These are phyloP conservation scores for Heliosperma pusillum DNA, from an alignment of 148 eudicot genomes.

Conservation along the genomic window DNA sequence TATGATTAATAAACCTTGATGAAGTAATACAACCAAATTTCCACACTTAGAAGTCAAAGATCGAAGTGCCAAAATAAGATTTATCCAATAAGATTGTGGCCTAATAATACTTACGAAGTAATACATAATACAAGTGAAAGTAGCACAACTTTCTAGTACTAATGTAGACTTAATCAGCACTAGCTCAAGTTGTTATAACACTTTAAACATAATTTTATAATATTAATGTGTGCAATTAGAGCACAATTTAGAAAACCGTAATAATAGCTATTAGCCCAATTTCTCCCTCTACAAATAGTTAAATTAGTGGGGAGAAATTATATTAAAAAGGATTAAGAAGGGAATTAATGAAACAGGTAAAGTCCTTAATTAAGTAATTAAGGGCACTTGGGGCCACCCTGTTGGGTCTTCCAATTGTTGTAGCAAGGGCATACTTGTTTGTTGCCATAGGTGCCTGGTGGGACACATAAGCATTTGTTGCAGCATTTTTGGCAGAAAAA, in stretches of 20 bases:
- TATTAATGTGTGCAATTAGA: no score
- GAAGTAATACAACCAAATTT: no score
- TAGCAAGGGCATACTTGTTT: constrained; percentile 53
- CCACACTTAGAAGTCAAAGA: no score
- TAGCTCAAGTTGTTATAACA: not conserved
- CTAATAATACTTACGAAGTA: no score
- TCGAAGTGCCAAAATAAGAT: no score
- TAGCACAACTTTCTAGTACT: not conserved
- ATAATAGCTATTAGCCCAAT: not conserved
- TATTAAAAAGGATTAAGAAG: no score
- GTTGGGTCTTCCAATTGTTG: constrained; percentile 63
- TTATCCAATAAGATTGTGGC: not conserved
- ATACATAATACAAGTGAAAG: not conserved
- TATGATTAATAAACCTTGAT: no score
- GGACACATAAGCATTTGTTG: constrained; percentile 47
- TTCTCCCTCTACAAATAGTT: not conserved
- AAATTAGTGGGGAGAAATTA: not conserved
- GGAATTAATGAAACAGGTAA: no score
- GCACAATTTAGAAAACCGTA: no score
- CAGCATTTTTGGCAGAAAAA: constrained; percentile 57
- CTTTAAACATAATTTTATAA: no score
- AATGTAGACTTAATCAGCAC: not conserved
- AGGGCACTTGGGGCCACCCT: constrained; percentile 62
- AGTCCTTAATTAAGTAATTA: constrained; percentile 7
- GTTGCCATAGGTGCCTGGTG: constrained; percentile 52